A percentile compares a stretch with the other conserved stretches of the same genome.
Conservation (phyloP, 768 basidiomycete genomes). For the Hericium erinaceus region DNA sequence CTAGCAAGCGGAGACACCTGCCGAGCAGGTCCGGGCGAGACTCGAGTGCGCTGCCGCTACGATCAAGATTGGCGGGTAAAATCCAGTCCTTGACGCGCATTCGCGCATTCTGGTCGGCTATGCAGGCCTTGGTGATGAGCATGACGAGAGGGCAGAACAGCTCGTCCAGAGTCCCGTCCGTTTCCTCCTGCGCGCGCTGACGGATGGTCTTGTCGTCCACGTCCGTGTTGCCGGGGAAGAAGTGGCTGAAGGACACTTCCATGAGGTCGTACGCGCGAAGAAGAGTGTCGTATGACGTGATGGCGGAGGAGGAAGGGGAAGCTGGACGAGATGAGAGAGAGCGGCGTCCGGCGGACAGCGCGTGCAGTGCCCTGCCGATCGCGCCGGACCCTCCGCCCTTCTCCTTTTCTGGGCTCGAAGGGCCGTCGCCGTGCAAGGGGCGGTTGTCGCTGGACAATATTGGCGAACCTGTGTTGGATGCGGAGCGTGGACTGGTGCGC, state of each 20-base stretch:
- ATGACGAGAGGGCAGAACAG: conserved; percentile 66
- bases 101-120: conserved; percentile 51
- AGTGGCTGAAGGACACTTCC: conserved; percentile 47
- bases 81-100: conserved; percentile 55
- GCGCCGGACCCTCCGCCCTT: conserved; percentile 21
- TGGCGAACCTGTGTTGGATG: conserved; percentile 24
- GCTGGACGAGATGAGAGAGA: conserved; percentile 24
- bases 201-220: conserved; percentile 58
- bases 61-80: conserved; percentile 72
- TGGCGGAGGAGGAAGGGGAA: conserved; percentile 35
- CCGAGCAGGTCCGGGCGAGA: conserved; percentile 67
- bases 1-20: conserved; percentile 66
- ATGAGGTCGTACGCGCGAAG: conserved; percentile 61
- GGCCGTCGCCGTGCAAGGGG: conserved; percentile 12
- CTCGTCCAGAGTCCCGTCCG: conserved; percentile 64
- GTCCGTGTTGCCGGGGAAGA: conserved; percentile 56
- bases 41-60: conserved; percentile 63
- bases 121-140: conserved; percentile 62
- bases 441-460: conserved; percentile 11
- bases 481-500: conserved; percentile 23
- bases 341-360: conserved; percentile 42
- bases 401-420: conserved; percentile 7
- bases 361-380: conserved; percentile 50
- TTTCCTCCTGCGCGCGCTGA: conserved; percentile 37
- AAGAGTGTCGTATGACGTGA: conserved; percentile 37